Base-by-base conservation (phyloP, 768 basidiomycete species). In the Mycena indigotica region DNA sequence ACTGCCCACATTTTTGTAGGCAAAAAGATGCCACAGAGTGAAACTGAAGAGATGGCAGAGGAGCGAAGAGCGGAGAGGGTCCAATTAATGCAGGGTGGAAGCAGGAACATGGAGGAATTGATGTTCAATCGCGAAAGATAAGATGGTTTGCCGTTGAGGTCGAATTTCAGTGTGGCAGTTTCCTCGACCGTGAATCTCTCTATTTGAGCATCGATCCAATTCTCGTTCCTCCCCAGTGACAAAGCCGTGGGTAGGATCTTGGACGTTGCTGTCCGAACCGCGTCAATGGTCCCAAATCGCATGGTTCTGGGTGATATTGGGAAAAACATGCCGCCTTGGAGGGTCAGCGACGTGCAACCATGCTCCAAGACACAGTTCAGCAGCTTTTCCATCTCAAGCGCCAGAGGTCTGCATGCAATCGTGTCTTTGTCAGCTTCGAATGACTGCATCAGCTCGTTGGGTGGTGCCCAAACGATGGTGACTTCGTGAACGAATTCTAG, bases 11-110 rank as follows among this genome's bases (percentile, higher is more conserved):
- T 35, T 52, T 53, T 57, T 16, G 55, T 56, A 8, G 52, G 39
- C 10, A 63, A 50, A 30, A 50, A 46, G n/a, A 60, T 32, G 15
- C 62, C 58, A 8, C 13, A 6, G 17, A 63, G 26, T 52, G 55
- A 54, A 16, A 63, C 48, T 38, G 40, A 40, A 15, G 55, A 53
- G 44, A 63, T 51, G 5, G 58, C 52, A 21, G 58, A 63, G 30
- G 52, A 50, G 5, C 49, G 55, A 3, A 63, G 51, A 5, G 55
- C 58, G 17, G 58, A 57, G 10, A 60, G 58, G 12, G 44, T 45
- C 62, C 62, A 63, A 44, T 52, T 41, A 17, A 63, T 24, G 25
- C 58, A 53, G 3, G 62, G 62, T 8, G 62, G 62, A 25, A 57
- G 10, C 15, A 63, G 48, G 3, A 60, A 40, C 16, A 54, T 53